A percentile compares a stretch with the other conserved stretches of the same genome.
phyloP scores from a whole-genome alignment of 2,329 filamentous ascomycete genomes.

The Claviceps sp. region DNA sequence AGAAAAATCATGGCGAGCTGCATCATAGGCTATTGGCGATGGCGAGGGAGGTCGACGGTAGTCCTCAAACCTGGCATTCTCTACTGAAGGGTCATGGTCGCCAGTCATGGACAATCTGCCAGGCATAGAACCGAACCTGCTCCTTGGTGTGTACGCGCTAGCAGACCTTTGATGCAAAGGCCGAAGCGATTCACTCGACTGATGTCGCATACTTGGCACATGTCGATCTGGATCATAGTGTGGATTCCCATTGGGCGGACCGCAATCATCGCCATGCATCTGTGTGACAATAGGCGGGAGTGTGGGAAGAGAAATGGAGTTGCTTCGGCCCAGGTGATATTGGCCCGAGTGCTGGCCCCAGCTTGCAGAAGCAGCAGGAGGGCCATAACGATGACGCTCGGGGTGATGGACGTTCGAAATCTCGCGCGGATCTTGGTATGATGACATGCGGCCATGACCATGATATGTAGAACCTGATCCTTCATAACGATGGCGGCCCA shows the following conservation, averaged over 20 bases:
- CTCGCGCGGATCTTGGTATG: not conserved
- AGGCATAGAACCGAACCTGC: conserved; percentile 3
- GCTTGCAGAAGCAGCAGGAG: not conserved
- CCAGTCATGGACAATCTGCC: conserved; percentile 12
- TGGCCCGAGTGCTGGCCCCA: not conserved
- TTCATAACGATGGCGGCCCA: not conserved
- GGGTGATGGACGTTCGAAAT: not conserved
- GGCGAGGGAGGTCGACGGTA: not conserved
- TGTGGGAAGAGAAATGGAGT: conserved; percentile 5
- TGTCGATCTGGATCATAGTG: not conserved
- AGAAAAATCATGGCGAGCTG: conserved; percentile 2
- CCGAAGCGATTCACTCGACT: conserved; percentile 2
- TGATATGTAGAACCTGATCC: not conserved
- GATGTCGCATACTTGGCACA: not conserved
- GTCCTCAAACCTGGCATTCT: conserved; percentile 1
- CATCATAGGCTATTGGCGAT: conserved; percentile 3
- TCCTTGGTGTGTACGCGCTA: conserved; percentile 10
- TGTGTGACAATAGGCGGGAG: conserved; percentile 14
- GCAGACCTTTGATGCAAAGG: conserved; percentile 12
- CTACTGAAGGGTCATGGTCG: conserved; percentile 1
- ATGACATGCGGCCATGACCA: conserved; percentile 3
- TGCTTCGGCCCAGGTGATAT: conserved; percentile 1
- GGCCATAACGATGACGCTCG: not conserved
- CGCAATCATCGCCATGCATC: conserved; percentile 3
- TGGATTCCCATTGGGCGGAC: not conserved